Percentiles rank a stretch among this genome's conserved stretches.
These are phyloP conservation scores for Letharia columbiana DNA, from an alignment of 495 filamentous ascomycete species.

Conservation along the genomic window DNA sequence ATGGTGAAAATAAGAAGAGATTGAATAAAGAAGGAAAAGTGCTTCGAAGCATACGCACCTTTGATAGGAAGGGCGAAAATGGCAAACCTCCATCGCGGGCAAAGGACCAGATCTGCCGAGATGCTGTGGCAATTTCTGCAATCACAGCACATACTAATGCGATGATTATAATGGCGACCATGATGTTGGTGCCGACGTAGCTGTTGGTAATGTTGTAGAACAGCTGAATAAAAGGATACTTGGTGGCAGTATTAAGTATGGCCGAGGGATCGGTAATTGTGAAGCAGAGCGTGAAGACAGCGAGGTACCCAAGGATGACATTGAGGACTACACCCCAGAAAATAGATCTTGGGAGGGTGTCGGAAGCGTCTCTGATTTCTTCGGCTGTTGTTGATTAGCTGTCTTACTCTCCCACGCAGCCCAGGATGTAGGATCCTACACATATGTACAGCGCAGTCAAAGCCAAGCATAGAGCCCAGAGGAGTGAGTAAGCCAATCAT, in stretches of 20 bases:
- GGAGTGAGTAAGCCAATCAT: conserved; percentile 48
- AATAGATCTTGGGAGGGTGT: conserved; percentile 48
- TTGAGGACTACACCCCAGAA: conserved; percentile 43
- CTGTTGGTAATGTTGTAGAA: conserved; percentile 43
- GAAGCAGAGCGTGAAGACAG: conserved; percentile 46
- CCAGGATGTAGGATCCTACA: conserved; percentile 28
- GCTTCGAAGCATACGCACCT: conserved; percentile 8
- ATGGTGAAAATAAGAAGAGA: background rate
- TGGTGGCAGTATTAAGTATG: conserved; percentile 33
- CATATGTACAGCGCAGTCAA: conserved; percentile 51
- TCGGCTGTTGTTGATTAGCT: conserved; percentile 35
- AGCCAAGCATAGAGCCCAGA: conserved; percentile 45
- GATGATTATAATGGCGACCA: conserved; percentile 45
- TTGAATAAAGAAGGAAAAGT: background rate
- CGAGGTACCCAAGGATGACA: conserved; percentile 42
- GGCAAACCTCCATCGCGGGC: conserved; percentile 49
- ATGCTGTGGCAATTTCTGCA: conserved; percentile 47
- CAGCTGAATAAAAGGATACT: conserved; percentile 47
- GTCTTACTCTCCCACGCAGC: background rate
- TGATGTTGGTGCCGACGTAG: conserved; percentile 38
- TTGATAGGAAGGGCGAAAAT: conserved; percentile 34
- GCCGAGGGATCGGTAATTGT: conserved; percentile 43
- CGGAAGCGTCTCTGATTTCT: conserved; percentile 48
- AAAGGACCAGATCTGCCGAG: conserved; percentile 51
- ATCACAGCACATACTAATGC: conserved; percentile 42